Evolutionary conservation across 2,329 filamentous ascomycete species (phyloP).

Genomic region (Arthrobotrys musiformis): DNA sequence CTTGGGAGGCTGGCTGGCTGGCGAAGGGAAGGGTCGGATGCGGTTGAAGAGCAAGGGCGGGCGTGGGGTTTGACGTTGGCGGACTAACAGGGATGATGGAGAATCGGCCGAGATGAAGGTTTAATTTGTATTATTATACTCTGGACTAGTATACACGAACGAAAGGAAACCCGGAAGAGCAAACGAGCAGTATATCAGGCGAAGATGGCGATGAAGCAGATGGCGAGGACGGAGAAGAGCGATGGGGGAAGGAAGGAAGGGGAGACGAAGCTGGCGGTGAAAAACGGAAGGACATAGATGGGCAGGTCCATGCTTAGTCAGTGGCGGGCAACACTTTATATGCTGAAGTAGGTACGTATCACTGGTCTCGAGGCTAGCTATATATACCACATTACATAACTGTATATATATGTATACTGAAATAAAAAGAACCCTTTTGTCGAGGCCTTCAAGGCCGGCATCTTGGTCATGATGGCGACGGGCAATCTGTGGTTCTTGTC

Average conservation of each 20-base stretch:
- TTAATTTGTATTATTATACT: neutral
- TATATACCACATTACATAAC: no score
- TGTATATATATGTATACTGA: neutral
- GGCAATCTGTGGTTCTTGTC: neutral
- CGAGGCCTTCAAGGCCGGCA: neutral
- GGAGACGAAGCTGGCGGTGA: neutral
- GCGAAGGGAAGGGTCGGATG: conserved; percentile 8
- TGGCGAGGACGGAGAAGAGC: no score
- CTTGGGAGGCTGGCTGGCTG: neutral
- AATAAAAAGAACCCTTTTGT: neutral
- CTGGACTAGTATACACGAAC: conserved; percentile 27
- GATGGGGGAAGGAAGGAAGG: neutral
- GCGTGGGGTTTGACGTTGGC: conserved; percentile 32
- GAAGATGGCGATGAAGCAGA: neutral
- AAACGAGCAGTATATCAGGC: neutral
- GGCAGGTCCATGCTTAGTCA: no score
- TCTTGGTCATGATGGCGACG: neutral
- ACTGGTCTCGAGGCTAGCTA: no score
- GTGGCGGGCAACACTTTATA: no score
- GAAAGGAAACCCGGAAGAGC: conserved; percentile 8
- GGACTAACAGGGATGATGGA: conserved; percentile 14
- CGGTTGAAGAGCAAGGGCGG: conserved; percentile 6
- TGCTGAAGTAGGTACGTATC: no score
- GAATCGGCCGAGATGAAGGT: conserved; percentile 45
- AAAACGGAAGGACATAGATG: no score